A percentile compares a stretch with the other conserved stretches of the same genome.
phyloP scores from a whole-genome alignment of 192 early-diverging fungal species.

The Thoreauomyces humboldtii region DNA sequence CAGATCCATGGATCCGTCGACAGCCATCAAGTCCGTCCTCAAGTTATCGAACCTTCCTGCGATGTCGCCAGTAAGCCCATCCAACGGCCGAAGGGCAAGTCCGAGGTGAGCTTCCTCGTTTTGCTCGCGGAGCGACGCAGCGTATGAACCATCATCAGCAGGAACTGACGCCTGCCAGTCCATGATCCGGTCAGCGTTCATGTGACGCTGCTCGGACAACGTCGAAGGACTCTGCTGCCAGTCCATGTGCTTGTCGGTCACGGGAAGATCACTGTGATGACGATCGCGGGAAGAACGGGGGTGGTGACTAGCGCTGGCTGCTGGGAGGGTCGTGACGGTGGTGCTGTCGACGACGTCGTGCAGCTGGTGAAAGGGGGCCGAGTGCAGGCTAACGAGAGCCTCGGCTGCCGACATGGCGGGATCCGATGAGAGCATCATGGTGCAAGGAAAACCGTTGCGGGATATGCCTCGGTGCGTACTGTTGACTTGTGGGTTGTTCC shows the following conservation, averaged over 20 bases:
- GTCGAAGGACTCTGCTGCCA: constrained; percentile 8
- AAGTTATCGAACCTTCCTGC: neutral
- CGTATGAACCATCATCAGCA: neutral
- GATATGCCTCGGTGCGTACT: too few species aligned
- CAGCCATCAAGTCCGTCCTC: constrained; percentile 19
- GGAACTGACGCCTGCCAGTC: neutral
- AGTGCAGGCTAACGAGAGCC: constrained; percentile 18
- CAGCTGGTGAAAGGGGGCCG: constrained; percentile 12
- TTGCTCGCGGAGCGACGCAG: neutral
- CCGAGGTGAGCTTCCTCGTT: neutral
- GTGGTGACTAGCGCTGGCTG: neutral
- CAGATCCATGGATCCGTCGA: constrained; percentile 21
- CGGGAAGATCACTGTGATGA: neutral
- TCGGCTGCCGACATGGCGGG: constrained; percentile 17
- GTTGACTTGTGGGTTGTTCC: too few species aligned
- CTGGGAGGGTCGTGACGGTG: neutral
- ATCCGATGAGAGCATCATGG: constrained; percentile 12
- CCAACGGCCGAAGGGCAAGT: neutral
- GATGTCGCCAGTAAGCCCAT: constrained; percentile 10
- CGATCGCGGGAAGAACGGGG: neutral
- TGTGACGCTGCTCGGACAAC: too few species aligned
- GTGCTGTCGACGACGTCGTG: neutral
- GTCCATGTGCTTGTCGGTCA: constrained; percentile 14
- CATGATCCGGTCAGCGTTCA: neutral
- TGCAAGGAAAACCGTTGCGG: too few species aligned